phyloP scores from a whole-genome alignment of 768 basidiomycete genomes.

The Suillus americanus region DNA sequence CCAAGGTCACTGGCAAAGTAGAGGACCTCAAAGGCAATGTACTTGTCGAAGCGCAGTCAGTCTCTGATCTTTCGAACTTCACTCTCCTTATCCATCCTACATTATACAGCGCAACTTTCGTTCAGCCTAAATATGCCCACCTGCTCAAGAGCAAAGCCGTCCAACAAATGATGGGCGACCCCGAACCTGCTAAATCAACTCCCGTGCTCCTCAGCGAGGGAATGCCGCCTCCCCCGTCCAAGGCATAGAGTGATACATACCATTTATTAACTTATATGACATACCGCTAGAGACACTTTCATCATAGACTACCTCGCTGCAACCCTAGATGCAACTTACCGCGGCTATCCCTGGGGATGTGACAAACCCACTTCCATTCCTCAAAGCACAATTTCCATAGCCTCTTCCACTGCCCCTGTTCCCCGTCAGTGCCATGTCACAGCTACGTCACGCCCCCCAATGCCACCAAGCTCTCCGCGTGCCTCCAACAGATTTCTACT shows the following conservation, averaged over 20 bases:
- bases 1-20: constrained; percentile 63
- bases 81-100: not conserved
- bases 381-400: not conserved
- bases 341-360: not conserved
- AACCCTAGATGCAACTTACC: not conserved
- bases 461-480: not conserved
- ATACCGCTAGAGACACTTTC: not conserved
- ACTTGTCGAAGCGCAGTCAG: constrained; percentile 81
- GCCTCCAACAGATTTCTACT: not conserved
- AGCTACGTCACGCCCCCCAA: not conserved
- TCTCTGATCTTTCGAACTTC: constrained; percentile 15
- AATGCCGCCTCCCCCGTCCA: constrained; percentile 25
- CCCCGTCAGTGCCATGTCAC: not conserved
- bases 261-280: not conserved
- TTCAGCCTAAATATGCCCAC: constrained; percentile 87
- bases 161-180: constrained; percentile 66
- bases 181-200: constrained; percentile 27
- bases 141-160: constrained; percentile 63
- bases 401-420: not conserved
- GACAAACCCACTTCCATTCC: not conserved
- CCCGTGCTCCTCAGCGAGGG: constrained; percentile 30
- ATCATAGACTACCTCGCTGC: not conserved
- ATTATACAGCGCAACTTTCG: constrained; percentile 64
- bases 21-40: constrained; percentile 81
- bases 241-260: constrained; percentile 18